phyloP scores from a whole-genome alignment of 2,329 filamentous ascomycete species.

The Scorias spongiosa region DNA sequence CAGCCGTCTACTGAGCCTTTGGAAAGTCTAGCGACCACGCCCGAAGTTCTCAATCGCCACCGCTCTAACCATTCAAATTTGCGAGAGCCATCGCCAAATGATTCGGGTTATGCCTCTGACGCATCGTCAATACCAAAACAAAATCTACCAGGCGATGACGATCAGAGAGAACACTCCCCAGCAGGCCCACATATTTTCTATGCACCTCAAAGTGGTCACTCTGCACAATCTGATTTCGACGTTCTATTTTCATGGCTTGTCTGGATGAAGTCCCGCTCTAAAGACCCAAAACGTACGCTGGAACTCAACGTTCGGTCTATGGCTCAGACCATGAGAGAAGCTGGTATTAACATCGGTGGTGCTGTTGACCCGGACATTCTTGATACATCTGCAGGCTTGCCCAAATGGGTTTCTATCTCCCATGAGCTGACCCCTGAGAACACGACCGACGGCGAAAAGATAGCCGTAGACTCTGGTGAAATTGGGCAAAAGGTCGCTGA shows the following conservation, averaged over 20 bases:
- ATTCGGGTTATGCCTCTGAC: conserved; percentile 19
- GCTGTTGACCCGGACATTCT: conserved; percentile 25
- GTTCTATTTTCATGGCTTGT: conserved; percentile 59
- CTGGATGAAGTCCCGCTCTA: conserved; percentile 33
- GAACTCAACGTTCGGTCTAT: conserved; percentile 70
- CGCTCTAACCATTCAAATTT: conserved; percentile 17
- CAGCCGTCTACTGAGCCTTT: conserved; percentile 17
- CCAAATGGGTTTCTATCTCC: too few relatives aligned
- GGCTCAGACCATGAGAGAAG: conserved; percentile 50
- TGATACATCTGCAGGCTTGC: conserved; percentile 2
- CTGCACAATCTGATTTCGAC: conserved; percentile 73
- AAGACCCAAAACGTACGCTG: conserved; percentile 66
- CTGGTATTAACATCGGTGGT: conserved; percentile 26
- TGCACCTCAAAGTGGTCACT: conserved; percentile 56
- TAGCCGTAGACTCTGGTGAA: too few relatives aligned
- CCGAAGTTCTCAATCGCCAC: conserved; percentile 7
- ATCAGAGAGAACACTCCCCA: conserved; percentile 5
- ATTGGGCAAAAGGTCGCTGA: too few relatives aligned
- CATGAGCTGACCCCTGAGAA: too few relatives aligned
- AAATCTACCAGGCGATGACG: conserved; percentile 12
- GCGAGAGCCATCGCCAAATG: conserved; percentile 15
- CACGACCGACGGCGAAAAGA: too few relatives aligned
- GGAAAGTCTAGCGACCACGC: too few relatives aligned
- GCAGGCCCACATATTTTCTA: conserved; percentile 55
- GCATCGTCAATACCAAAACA: conserved; percentile 7